Evolutionary conservation across 2,329 filamentous ascomycete species (phyloP).

Genomic region (Penicillium oxalicum): DNA sequence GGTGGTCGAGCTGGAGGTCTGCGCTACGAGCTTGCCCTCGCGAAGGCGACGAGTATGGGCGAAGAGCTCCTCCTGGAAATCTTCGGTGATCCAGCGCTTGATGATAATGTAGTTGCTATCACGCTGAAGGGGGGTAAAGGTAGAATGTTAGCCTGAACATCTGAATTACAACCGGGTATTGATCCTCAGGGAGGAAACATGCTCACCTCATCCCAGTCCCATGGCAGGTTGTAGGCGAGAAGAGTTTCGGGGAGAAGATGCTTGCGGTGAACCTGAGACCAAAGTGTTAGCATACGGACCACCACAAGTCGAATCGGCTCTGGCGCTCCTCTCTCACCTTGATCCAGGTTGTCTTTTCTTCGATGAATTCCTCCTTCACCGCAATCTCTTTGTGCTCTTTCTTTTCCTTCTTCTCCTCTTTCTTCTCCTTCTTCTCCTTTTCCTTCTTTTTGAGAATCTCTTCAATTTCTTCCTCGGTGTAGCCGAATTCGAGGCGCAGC

Average conservation of each 20-base stretch:
- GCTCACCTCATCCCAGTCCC: slow-evolving; percentile 45
- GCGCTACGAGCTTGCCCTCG: slow-evolving; percentile 43
- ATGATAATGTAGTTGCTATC: slow-evolving; percentile 67
- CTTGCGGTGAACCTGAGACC: slow-evolving; percentile 39
- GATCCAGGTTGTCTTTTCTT: slow-evolving; percentile 37
- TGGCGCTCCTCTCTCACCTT: slow-evolving; percentile 28
- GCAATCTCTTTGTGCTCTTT: slow-evolving; percentile 26
- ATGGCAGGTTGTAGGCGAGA: slow-evolving; percentile 41
- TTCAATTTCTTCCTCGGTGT: slow-evolving; percentile 40
- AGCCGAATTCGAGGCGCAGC: slow-evolving; percentile 36
- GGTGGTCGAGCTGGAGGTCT: slow-evolving; percentile 33
- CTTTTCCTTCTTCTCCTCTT: slow-evolving; percentile 23
- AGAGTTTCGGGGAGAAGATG: slow-evolving; percentile 43
- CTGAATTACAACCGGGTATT: neutral
- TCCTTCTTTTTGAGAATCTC: slow-evolving; percentile 37
- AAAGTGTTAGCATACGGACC: slow-evolving; percentile 4
- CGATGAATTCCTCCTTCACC: slow-evolving; percentile 22
- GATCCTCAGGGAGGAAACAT: neutral
- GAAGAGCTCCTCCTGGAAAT: slow-evolving; percentile 67
- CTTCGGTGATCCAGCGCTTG: slow-evolving; percentile 65
- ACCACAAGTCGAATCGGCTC: neutral
- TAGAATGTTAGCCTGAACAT: neutral
- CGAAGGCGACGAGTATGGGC: slow-evolving; percentile 62
- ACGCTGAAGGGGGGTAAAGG: slow-evolving; percentile 25
- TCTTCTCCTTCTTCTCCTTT: slow-evolving; percentile 30